Evolutionary conservation across 2,329 filamentous ascomycete species (phyloP).

Genomic region (Sporothrix humicola): DNA sequence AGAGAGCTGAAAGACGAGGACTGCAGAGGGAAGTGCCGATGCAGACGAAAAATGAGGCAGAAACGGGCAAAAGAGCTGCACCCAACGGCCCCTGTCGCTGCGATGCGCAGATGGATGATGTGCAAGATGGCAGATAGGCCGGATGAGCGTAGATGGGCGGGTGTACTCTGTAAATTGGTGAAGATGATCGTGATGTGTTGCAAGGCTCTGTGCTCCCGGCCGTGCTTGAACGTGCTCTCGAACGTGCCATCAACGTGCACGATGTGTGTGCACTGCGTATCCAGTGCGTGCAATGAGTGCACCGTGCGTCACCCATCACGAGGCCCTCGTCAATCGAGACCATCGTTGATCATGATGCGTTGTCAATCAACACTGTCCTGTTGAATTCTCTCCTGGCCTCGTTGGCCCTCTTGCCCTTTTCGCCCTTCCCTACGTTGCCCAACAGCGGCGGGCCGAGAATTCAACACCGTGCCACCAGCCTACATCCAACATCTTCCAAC

Average conservation of each 20-base stretch:
- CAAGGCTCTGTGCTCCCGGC: not conserved
- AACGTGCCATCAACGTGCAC: no score
- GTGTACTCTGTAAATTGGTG: not conserved
- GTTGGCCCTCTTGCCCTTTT: no score
- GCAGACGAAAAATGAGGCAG: not conserved
- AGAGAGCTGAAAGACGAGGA: not conserved
- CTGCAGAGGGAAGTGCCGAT: no score
- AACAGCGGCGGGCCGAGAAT: no score
- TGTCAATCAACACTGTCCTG: not conserved
- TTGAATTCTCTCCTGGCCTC: not conserved
- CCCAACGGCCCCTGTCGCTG: not conserved
- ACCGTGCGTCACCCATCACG: not conserved
- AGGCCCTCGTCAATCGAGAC: not conserved
- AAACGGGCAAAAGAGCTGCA: not conserved
- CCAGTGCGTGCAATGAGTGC: not conserved
- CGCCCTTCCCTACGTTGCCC: no score
- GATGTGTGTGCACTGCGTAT: no score
- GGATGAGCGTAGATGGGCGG: not conserved
- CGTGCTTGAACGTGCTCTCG: no score
- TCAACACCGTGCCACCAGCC: no score
- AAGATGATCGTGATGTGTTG: not conserved
- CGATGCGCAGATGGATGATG: slow-evolving; percentile 1
- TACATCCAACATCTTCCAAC: no score
- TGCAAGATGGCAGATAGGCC: not conserved
- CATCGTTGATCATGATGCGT: not conserved